phyloP scores from a whole-genome alignment of 176 grass and related monocot genomes.

The Areca catechu region DNA sequence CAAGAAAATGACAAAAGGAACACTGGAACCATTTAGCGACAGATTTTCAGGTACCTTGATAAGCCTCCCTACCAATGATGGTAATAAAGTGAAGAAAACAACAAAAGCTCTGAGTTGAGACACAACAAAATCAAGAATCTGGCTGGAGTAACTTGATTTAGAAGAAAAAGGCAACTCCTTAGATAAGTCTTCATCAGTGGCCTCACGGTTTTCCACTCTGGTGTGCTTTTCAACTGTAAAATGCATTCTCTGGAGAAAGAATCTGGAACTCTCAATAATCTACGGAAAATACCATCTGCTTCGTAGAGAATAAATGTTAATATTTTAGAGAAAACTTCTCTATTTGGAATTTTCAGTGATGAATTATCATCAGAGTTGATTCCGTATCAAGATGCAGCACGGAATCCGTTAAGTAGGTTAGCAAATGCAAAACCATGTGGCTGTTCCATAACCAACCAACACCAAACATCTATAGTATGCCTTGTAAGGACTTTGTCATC shows the following conservation, averaged over 20 bases:
- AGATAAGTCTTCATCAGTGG: slow-evolving; percentile 68
- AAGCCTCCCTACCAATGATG: slow-evolving; percentile 45
- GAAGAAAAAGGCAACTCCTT: slow-evolving; percentile 48
- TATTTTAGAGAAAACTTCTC: slow-evolving; percentile 55
- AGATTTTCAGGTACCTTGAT: slow-evolving; percentile 51
- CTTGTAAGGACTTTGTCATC: slow-evolving; percentile 53
- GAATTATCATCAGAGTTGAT: slow-evolving; percentile 31
- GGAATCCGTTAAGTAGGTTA: slow-evolving; percentile 68
- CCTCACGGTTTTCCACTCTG: slow-evolving; percentile 49
- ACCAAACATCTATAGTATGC: slow-evolving; percentile 80
- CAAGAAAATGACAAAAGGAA: not conserved
- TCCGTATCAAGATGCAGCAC: slow-evolving; percentile 55
- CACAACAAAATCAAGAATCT: slow-evolving; percentile 16
- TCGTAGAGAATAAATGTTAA: slow-evolving; percentile 62
- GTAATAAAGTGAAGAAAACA: slow-evolving; percentile 17
- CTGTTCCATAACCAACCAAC: slow-evolving; percentile 68
- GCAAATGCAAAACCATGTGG: slow-evolving; percentile 38
- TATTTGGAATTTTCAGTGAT: slow-evolving; percentile 40
- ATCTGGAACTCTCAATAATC: slow-evolving; percentile 56
- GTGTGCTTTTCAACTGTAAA: slow-evolving; percentile 44
- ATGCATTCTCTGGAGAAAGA: slow-evolving; percentile 43
- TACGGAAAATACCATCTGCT: slow-evolving; percentile 46
- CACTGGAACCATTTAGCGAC: not conserved
- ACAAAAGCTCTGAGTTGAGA: slow-evolving; percentile 16
- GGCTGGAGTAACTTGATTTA: slow-evolving; percentile 68